Conservation (phyloP, 176 grass and related monocot genomes). For the Chloris gayana region DNA sequence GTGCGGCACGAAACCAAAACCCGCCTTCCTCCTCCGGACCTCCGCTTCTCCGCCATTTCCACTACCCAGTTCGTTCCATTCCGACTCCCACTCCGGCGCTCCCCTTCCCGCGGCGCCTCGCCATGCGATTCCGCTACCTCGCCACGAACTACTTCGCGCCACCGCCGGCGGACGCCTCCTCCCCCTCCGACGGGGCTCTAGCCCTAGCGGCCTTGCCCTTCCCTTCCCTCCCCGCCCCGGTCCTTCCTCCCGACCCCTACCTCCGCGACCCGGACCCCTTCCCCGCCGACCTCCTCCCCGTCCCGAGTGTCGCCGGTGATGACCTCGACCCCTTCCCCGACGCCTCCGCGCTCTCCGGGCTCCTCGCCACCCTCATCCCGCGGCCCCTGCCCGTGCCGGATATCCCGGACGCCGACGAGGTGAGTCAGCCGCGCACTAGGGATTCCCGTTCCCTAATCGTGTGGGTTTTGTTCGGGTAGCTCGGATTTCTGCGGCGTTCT, state of each 20-base stretch:
- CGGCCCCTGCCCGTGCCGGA: conserved; percentile 29
- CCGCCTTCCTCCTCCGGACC: neutral
- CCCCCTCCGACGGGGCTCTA: conserved; percentile 40
- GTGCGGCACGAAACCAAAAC: conserved; percentile 9
- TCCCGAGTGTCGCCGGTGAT: conserved; percentile 13
- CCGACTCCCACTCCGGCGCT: neutral
- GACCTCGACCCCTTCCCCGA: conserved; percentile 51
- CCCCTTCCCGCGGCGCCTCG: conserved; percentile 21
- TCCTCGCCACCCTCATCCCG: conserved; percentile 60
- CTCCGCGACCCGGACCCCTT: conserved; percentile 24
- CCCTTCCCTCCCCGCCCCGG: conserved; percentile 53
- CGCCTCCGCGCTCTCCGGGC: conserved; percentile 49
- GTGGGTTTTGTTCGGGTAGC: neutral
- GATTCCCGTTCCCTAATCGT: neutral
- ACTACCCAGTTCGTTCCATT: neutral
- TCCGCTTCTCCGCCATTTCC: neutral
- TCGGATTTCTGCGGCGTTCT: neutral
- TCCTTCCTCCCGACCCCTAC: conserved; percentile 52
- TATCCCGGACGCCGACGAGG: conserved; percentile 30
- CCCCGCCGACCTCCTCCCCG: conserved; percentile 37
- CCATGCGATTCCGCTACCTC: conserved; percentile 87
- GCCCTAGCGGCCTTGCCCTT: conserved; percentile 49
- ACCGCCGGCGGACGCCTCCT: conserved; percentile 23
- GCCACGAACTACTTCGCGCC: conserved; percentile 65
- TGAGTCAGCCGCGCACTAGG: conserved; percentile 23